phyloP scores from a whole-genome alignment of 1,284 basidiomycete species.

The Farysia itapuensis region DNA sequence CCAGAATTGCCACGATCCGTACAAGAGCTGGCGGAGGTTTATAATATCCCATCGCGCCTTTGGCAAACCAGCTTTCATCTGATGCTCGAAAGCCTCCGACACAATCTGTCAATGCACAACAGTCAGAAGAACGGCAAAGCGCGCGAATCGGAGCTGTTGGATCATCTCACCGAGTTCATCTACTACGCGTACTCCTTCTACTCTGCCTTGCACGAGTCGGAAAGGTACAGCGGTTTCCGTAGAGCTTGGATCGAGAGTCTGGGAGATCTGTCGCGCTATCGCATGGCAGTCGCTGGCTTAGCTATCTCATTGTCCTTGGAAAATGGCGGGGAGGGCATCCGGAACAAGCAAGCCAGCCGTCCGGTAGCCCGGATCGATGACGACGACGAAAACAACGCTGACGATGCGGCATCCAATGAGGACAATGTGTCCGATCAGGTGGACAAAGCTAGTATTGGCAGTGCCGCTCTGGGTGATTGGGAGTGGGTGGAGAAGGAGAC shows the following conservation, averaged over 20 bases:
- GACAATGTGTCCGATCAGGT: slow-evolving; percentile 29
- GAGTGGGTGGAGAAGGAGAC: slow-evolving; percentile 88
- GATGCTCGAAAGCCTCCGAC: slow-evolving; percentile 83
- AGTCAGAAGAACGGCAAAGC: slow-evolving; percentile 36
- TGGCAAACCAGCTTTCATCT: slow-evolving; percentile 91
- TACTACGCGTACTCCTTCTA: slow-evolving; percentile 95
- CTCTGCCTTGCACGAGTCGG: slow-evolving; percentile 82
- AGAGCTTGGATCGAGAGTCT: slow-evolving; percentile 91
- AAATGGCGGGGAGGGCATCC: slow-evolving; percentile 60
- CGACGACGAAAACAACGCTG: slow-evolving; percentile 9
- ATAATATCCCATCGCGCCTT: slow-evolving; percentile 88
- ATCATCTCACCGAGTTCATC: slow-evolving; percentile 85
- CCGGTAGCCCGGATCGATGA: slow-evolving; percentile 20
- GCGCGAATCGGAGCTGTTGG: slow-evolving; percentile 60
- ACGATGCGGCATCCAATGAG: too few relatives aligned
- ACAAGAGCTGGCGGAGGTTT: slow-evolving; percentile 84
- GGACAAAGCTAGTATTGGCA: slow-evolving; percentile 71
- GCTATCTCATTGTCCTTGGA: slow-evolving; percentile 46
- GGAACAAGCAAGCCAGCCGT: slow-evolving; percentile 9
- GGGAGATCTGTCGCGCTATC: slow-evolving; percentile 89
- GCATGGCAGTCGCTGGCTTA: slow-evolving; percentile 78
- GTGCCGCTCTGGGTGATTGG: slow-evolving; percentile 80
- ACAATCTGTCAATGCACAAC: slow-evolving; percentile 67
- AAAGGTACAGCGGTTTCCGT: slow-evolving; percentile 71
- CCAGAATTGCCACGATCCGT: slow-evolving; percentile 83